These are phyloP conservation scores for Helicostylum pulchrum DNA, from an alignment of 192 early-diverging fungal genomes.

Conservation along the genomic window DNA sequence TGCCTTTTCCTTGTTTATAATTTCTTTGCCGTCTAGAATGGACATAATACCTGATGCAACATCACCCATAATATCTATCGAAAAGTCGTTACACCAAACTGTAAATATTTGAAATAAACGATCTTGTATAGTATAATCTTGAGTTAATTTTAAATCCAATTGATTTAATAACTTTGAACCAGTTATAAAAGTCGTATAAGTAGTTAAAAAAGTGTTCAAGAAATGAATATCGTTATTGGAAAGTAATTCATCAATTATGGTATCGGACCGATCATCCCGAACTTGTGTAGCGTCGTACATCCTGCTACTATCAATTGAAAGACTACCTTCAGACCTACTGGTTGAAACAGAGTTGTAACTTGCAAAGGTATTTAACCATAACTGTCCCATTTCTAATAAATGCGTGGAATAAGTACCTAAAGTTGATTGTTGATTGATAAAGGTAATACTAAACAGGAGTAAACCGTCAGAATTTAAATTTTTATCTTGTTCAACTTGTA, in stretches of 20 bases:
- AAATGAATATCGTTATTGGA: slow-evolving; percentile 36
- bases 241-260: slow-evolving; percentile 60
- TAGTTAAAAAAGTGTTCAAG: slow-evolving; percentile 37
- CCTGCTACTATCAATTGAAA: slow-evolving; percentile 1
- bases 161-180: slow-evolving; percentile 15
- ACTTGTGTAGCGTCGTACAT: slow-evolving; percentile 22
- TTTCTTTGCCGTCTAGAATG: slow-evolving; percentile 14
- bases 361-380: neutral
- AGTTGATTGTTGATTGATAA: neutral
- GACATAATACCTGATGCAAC: slow-evolving; percentile 29
- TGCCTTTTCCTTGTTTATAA: neutral
- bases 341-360: neutral
- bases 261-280: slow-evolving; percentile 11
- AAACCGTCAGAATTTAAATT: slow-evolving; percentile 2
- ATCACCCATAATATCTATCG: slow-evolving; percentile 34
- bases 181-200: slow-evolving; percentile 40
- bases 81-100: slow-evolving; percentile 35
- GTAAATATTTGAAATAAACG: slow-evolving; percentile 14
- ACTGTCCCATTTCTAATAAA: neutral
- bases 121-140: neutral
- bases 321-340: slow-evolving; percentile 12
- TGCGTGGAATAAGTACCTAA: slow-evolving; percentile 10
- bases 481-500: neutral
- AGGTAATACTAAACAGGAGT: slow-evolving; percentile 5
- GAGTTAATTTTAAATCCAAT: neutral